Conservation (phyloP, 768 basidiomycete species). For the Kwoniella sp. region DNA sequence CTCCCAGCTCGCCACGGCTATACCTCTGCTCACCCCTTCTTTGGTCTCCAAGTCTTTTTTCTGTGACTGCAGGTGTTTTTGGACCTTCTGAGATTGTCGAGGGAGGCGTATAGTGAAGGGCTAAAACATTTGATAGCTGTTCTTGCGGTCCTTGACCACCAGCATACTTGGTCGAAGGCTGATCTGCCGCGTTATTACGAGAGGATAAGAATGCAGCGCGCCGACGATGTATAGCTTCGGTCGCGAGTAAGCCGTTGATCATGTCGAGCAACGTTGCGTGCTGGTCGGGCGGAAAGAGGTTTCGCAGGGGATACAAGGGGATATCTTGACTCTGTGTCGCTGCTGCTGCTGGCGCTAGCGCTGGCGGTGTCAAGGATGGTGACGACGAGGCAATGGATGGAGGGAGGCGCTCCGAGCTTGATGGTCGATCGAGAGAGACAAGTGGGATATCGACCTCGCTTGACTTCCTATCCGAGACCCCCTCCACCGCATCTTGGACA, state of each 20-base stretch:
- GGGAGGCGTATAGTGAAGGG: background rate
- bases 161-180: background rate
- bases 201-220: background rate
- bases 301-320: conserved; percentile 7
- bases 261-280: background rate
- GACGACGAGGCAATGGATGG: too few relatives aligned
- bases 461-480: background rate
- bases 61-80: background rate
- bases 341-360: too few relatives aligned
- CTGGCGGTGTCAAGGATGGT: too few relatives aligned
- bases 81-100: background rate
- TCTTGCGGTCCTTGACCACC: background rate
- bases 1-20: conserved; percentile 4
- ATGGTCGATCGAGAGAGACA: background rate
- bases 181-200: background rate
- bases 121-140: background rate
- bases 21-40: background rate
- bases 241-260: conserved; percentile 5
- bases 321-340: background rate
- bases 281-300: background rate
- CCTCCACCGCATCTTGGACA: background rate
- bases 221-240: background rate
- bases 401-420: too few relatives aligned
- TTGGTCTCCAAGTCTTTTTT: too few relatives aligned
- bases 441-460: conserved; percentile 6